Base-by-base conservation (phyloP, 768 basidiomycete species). In the Russula sp. region DNA sequence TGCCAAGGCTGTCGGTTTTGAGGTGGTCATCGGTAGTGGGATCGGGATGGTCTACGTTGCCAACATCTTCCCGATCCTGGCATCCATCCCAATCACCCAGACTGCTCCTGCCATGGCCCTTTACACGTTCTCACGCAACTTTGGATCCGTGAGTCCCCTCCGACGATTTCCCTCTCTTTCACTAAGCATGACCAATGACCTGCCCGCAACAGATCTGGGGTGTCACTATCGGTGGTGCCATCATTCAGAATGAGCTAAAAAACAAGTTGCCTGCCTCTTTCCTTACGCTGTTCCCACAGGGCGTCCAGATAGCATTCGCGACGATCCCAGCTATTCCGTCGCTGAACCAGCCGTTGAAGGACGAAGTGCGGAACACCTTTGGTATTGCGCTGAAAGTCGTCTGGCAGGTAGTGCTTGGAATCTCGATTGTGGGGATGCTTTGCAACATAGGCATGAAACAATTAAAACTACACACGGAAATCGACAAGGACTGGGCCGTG, bases 51-150 rank as follows among this genome's bases (percentile, higher is more conserved):
- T 72, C 14, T 78, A 69, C 62, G 57, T 71, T 1, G 61, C 59
- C 2, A 67, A 75, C 2, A 69, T 71, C 36, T 78, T 79, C 69
- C 73, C 77, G 6, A 73, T 76, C 16, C 71, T 78, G 24, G 75
- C 78, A 6, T 74, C 77, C 1, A 65, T 78, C 10, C 71, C 71
- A 3, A 66, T 75, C 6, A 59, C 68, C 24, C 63, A 68, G 16
- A 75, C 71, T 49, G 76, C 77, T 28, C 69, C 70, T 11, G 76
- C 79, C 11, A 66, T 78, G 13, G 71, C 74, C 16, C 72, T 74
- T 66, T 72, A 71, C 65, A 64, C 62, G 13, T 73, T 73, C 62
- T 57, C 64, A 10, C 63, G 74, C 11, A 52, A 52, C 42, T 73
- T 72, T 46, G 67, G 63, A 24, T 64, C 16, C 6, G 63, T 64